phyloP scores from a whole-genome alignment of 2,329 filamentous ascomycete genomes.

The Claviceps purpurea region DNA sequence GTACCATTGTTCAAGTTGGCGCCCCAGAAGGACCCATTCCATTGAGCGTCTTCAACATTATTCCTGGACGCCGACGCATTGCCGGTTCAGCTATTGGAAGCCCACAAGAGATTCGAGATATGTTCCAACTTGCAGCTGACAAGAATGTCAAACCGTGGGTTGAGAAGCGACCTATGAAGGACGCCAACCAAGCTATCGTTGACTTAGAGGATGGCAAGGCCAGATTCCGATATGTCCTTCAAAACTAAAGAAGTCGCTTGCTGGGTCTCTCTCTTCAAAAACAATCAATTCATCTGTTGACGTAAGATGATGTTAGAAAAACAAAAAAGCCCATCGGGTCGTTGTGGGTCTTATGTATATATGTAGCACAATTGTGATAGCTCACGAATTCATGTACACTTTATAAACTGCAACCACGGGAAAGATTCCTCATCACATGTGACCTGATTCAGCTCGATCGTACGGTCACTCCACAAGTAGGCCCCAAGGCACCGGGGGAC shows the following conservation, averaged over 20 bases:
- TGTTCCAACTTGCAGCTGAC: slow-evolving; percentile 42
- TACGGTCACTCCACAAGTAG: background rate
- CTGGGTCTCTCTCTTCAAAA: background rate
- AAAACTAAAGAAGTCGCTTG: slow-evolving; percentile 18
- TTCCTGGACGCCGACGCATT: slow-evolving; percentile 37
- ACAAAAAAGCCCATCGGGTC: background rate
- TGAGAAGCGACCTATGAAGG: slow-evolving; percentile 38
- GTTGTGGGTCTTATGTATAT: background rate
- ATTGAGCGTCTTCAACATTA: slow-evolving; percentile 30
- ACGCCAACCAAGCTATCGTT: slow-evolving; percentile 41
- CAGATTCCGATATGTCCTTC: slow-evolving; percentile 32
- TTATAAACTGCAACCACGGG: background rate
- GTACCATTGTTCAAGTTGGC: slow-evolving; percentile 53
- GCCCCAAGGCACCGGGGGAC: background rate
- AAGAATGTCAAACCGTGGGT: slow-evolving; percentile 44
- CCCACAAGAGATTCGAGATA: slow-evolving; percentile 44
- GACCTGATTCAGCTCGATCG: too few relatives aligned
- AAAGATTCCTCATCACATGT: background rate
- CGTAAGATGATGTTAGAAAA: background rate
- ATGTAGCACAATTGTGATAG: too few relatives aligned
- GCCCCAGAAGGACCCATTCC: slow-evolving; percentile 11
- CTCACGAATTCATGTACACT: background rate
- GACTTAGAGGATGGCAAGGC: slow-evolving; percentile 42
- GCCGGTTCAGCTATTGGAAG: slow-evolving; percentile 33
- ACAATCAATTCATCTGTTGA: background rate